Evolutionary conservation across 805 yeast genomes (phyloP), one percentile per base, ranked within the genome.

Genomic region (Ogataea salicorniae): DNA sequence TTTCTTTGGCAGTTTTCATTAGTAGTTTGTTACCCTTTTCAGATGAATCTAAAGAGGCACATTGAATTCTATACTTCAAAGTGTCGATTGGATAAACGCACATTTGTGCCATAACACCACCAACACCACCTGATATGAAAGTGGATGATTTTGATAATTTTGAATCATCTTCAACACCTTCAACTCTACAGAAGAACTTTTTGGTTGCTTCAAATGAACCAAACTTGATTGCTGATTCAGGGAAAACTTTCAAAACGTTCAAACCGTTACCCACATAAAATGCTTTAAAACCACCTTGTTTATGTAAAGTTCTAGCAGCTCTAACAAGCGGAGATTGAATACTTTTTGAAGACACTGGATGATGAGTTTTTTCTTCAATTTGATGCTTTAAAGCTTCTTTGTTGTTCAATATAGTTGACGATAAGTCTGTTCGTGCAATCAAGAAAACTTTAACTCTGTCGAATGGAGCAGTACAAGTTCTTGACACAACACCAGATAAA

Each of bases 401-500:
- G 13, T 84, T 78, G 49, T 79, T 80, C 41, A 86, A 65, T 6
- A 85, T 69, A 0, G 89, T 84, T 4, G 91, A 83, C 0, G 87
- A 75, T 40, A 86, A 68, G 62, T 86, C 95, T 0, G 96, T 84
- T 64, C 96, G 79, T 1, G 98, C 97, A 59, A 94, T 94, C 43
- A 94, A 71, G 57, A 87, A 94, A 14, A 94, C 98, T 64, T 94
- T 94, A 20, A 94, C 79, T 63, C 99, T 78, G 66, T 94, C 99
- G 54, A 94, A 87, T 11, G 99, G 99, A 0, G 98, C 99, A 0
- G 99, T 94, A 58, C 94, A 85, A 0, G 98, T 90, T 68, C 99
- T 81, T 14, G 97, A 89, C 4, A 94, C 85, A 2, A 92, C 99
- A 2, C 99, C 99, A 1, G 97, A 87, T 18, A 91, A 66, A 0